phyloP scores from a whole-genome alignment of 2,329 filamentous ascomycete species.

The Cladobotryum protrusum region DNA sequence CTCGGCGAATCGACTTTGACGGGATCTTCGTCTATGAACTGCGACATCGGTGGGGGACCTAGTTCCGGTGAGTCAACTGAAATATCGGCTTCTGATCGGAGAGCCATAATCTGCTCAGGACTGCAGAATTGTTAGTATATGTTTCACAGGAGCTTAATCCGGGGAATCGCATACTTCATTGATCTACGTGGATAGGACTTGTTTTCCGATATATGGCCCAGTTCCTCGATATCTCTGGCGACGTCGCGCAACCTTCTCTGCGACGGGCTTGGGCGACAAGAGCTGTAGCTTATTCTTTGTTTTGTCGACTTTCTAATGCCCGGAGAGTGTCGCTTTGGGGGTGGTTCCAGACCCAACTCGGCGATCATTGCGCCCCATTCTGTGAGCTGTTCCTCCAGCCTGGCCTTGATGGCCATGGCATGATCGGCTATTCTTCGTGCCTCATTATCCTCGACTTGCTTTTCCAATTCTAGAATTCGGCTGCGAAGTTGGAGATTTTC shows the following conservation, averaged over 20 bases:
- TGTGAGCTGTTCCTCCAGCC: slow-evolving; percentile 64
- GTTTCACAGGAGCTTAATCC: neutral
- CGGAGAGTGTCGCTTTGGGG: slow-evolving; percentile 42
- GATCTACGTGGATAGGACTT: slow-evolving; percentile 62
- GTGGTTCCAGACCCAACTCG: slow-evolving; percentile 56
- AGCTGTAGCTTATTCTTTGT: slow-evolving; percentile 35
- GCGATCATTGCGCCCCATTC: slow-evolving; percentile 64
- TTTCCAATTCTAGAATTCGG: slow-evolving; percentile 63
- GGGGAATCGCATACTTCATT: slow-evolving; percentile 51
- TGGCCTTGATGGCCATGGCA: slow-evolving; percentile 61
- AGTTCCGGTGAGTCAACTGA: slow-evolving; percentile 61
- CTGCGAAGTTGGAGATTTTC: slow-evolving; percentile 71
- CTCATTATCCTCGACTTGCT: slow-evolving; percentile 57
- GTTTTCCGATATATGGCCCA: slow-evolving; percentile 58
- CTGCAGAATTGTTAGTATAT: slow-evolving; percentile 36
- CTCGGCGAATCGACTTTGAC: slow-evolving; percentile 47
- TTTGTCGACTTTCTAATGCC: slow-evolving; percentile 35
- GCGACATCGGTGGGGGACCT: slow-evolving; percentile 55
- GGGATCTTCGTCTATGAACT: slow-evolving; percentile 51
- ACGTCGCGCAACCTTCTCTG: slow-evolving; percentile 52
- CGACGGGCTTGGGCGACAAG: slow-evolving; percentile 40
- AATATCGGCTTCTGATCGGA: slow-evolving; percentile 43
- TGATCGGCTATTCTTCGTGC: slow-evolving; percentile 57
- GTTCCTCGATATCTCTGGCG: slow-evolving; percentile 47
- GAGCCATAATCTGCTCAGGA: slow-evolving; percentile 56